Base-by-base conservation (phyloP, 148 eudicot species). In the Silene uniflora region DNA sequence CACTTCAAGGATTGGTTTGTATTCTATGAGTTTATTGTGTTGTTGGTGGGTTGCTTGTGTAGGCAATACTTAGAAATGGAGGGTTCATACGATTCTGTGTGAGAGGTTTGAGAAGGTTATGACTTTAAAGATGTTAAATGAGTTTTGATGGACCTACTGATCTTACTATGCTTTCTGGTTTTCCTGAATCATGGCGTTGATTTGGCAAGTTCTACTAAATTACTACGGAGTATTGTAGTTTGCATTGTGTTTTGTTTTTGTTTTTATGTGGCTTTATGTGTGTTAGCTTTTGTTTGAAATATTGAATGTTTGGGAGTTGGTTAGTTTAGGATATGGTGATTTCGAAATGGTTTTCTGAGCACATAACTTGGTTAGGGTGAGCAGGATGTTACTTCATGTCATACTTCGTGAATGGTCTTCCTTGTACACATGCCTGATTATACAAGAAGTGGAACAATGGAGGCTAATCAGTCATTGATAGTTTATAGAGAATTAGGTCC, bases 141-240 rank as follows among this genome's bases (percentile, higher is more conserved):
- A 83, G 77, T 77, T 81, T 83, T 79, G 87, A 84, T 6, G 81
- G 84, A 78, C 87, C 84, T 6, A 69, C 76, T 64, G 87, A 87
- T 75, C 83, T 87, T 60, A 78, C 79, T 44, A 78, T 82, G 52
- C 86, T 73, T 44, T 47, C 73, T 47, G 67, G 77, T 2, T 86
- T 84, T 69, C 84, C 88, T 5, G 78, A 81, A 67, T 58, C 77
- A 54, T 84, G 91, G 91, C 82, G 81, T 69, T 77, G 76, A 16
- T 84, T 84, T 75, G 89, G 91, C 86, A 81, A 80, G 91, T 52
- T 81, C 10, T 13, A 3, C 21, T 62, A 18, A 44, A 44, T 66
- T 49, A n/a, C 19, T 13, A n/a, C n/a, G n/a, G n/a, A n/a, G n/a
- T n/a, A 13, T 7, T 52, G 56, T 52, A 52, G 56, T 52, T 52